Percentiles rank a stretch among this genome's conserved stretches.
Conservation (phyloP, 306 rosid species). For the Sophora flavescens region DNA sequence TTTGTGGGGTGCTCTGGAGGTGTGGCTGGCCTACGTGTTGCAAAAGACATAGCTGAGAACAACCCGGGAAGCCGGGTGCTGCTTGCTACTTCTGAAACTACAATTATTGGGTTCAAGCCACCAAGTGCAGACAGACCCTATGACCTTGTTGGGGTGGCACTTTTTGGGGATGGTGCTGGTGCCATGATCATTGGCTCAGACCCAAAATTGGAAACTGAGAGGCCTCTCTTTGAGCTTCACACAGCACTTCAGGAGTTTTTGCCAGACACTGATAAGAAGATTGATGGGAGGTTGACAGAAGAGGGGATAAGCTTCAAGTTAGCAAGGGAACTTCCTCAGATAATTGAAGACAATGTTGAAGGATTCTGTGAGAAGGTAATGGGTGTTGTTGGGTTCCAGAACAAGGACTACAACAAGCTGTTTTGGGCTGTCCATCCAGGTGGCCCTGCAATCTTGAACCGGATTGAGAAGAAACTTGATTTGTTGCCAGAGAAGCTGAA, state of each 20-base stretch:
- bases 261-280: slow-evolving; percentile 77
- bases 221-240: slow-evolving; percentile 87
- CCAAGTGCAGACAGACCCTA: slow-evolving; percentile 82
- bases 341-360: slow-evolving; percentile 81
- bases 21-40: slow-evolving; percentile 86
- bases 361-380: slow-evolving; percentile 76
- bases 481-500: slow-evolving; percentile 75
- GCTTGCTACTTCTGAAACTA: slow-evolving; percentile 88
- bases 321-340: slow-evolving; percentile 88
- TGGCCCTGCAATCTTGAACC: slow-evolving; percentile 90
- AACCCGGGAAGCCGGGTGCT: slow-evolving; percentile 86
- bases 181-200: slow-evolving; percentile 84
- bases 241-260: slow-evolving; percentile 74
- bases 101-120: slow-evolving; percentile 91
- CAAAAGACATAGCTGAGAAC: slow-evolving; percentile 92
- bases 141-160: slow-evolving; percentile 93
- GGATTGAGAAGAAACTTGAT: slow-evolving; percentile 80
- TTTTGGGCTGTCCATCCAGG: slow-evolving; percentile 98
- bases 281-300: slow-evolving; percentile 87
- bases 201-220: slow-evolving; percentile 58
- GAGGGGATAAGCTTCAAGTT: slow-evolving; percentile 87
- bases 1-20: slow-evolving; percentile 94
- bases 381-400: slow-evolving; percentile 52
- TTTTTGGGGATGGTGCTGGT: slow-evolving; percentile 93
- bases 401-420: slow-evolving; percentile 66